Evolutionary conservation across 352 stramenopile species (phyloP).

Genomic region (Pythium vanterpoolii): DNA sequence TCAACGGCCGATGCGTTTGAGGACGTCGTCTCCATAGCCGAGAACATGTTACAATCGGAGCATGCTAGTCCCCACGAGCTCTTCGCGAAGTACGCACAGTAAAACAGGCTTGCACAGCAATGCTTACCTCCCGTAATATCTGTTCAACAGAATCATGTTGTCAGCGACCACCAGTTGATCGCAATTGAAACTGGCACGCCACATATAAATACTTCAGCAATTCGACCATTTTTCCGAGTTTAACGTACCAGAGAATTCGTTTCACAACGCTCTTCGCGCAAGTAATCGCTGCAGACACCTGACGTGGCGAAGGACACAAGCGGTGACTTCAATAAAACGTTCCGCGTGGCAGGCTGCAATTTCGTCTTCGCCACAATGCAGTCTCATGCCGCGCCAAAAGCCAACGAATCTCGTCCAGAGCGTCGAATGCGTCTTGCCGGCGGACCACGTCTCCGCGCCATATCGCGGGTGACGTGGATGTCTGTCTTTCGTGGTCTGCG

Average conservation of each 20-base stretch:
- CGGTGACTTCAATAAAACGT: too few relatives aligned
- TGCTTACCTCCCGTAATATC: neutral
- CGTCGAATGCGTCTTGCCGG: neutral
- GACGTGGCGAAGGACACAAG: too few relatives aligned
- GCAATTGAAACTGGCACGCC: too few relatives aligned
- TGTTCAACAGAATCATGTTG: neutral
- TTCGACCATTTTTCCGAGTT: neutral
- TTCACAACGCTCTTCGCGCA: too few relatives aligned
- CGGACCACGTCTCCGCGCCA: slow-evolving; percentile 4
- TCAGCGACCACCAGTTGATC: neutral
- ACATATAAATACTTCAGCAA: too few relatives aligned
- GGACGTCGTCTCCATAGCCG: slow-evolving; percentile 14
- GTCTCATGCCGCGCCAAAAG: neutral
- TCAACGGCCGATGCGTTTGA: slow-evolving; percentile 9
- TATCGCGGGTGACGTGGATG: slow-evolving; percentile 20
- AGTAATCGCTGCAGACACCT: too few relatives aligned
- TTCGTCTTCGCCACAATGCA: neutral
- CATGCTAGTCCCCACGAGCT: neutral
- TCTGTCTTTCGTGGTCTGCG: slow-evolving; percentile 16
- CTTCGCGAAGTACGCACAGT: neutral
- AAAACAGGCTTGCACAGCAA: neutral
- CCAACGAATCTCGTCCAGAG: neutral
- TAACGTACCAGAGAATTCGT: neutral
- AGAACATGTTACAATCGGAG: slow-evolving; percentile 12
- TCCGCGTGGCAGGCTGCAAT: too few relatives aligned